Evolutionary conservation across 306 rosid species (phyloP).

Genomic region (Lablab purpureus): DNA sequence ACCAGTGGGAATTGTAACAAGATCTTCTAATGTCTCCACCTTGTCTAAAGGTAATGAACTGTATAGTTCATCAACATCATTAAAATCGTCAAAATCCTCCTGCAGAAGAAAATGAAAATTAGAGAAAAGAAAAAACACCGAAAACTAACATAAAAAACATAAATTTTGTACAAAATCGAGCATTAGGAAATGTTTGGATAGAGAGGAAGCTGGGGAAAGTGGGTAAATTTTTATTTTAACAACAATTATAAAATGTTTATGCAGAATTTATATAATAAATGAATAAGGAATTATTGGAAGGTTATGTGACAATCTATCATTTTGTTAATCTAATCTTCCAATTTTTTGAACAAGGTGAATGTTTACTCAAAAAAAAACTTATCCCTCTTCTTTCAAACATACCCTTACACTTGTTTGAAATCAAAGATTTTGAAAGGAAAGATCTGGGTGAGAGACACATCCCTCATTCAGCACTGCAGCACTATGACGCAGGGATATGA

Average conservation of each 20-base stretch:
- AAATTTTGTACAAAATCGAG: constrained; percentile 14
- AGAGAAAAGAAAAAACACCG: background rate
- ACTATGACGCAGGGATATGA: too few species aligned
- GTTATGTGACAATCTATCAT: background rate
- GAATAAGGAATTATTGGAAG: constrained; percentile 24
- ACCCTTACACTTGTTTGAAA: constrained; percentile 10
- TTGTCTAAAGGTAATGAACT: constrained; percentile 82
- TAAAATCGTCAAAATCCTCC: constrained; percentile 93
- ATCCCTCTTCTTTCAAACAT: constrained; percentile 18
- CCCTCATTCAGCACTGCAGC: background rate
- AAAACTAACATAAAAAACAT: constrained; percentile 18
- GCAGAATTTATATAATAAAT: constrained; percentile 4
- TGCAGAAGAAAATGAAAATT: constrained; percentile 41
- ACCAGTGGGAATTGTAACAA: constrained; percentile 80
- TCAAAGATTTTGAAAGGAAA: background rate
- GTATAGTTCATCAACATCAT: constrained; percentile 93
- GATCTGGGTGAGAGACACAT: background rate
- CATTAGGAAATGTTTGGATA: constrained; percentile 4
- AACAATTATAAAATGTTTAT: constrained; percentile 17
- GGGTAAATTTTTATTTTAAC: constrained; percentile 35
- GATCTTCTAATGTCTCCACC: constrained; percentile 96
- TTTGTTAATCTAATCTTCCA: background rate
- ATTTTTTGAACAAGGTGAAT: background rate
- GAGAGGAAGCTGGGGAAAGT: background rate
- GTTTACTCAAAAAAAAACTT: background rate